Percentiles rank a stretch among this genome's conserved stretches.
Evolutionary conservation across 192 early-diverging fungal species (phyloP).

Genomic region (Phycomyces blakesleeanus): DNA sequence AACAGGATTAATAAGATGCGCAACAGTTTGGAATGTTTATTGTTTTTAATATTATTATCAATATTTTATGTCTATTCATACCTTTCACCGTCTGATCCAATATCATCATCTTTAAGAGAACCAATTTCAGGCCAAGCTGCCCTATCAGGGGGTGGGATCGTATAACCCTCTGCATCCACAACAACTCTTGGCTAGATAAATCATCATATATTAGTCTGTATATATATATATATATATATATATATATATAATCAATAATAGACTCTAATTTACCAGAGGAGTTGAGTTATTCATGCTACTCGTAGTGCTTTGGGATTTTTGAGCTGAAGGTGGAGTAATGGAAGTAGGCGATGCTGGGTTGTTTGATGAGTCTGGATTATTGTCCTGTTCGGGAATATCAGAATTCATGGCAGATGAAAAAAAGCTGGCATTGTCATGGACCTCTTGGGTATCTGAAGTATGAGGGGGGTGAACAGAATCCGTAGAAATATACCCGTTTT

Average conservation of each 20-base stretch:
- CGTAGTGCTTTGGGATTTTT: conserved; percentile 16
- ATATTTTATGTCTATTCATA: too few species aligned
- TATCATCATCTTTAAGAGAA: conserved; percentile 23
- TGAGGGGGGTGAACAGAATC: too few species aligned
- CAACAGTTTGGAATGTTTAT: too few species aligned
- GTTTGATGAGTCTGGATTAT: neutral
- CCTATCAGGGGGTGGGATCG: conserved; percentile 48
- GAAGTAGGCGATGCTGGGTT: conserved; percentile 10
- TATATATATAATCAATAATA: neutral
- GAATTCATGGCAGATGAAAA: neutral
- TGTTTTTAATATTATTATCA: too few species aligned
- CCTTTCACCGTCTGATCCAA: conserved; percentile 2
- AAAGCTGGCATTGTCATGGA: conserved; percentile 3
- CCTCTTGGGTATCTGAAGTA: neutral
- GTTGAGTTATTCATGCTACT: conserved; percentile 6
- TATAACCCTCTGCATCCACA: conserved; percentile 50
- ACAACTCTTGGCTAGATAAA: conserved; percentile 34
- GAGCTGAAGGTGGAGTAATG: neutral
- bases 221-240: neutral
- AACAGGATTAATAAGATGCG: too few species aligned
- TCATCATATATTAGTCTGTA: too few species aligned
- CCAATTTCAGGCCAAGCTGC: conserved; percentile 30
- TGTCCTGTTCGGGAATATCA: neutral
- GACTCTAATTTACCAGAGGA: neutral
- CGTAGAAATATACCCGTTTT: conserved; percentile 6